Evolutionary conservation across 177 flowering plant genomes (phyloP), one percentile per base, ranked within the genome.

Genomic region (Telopea speciosissima): DNA sequence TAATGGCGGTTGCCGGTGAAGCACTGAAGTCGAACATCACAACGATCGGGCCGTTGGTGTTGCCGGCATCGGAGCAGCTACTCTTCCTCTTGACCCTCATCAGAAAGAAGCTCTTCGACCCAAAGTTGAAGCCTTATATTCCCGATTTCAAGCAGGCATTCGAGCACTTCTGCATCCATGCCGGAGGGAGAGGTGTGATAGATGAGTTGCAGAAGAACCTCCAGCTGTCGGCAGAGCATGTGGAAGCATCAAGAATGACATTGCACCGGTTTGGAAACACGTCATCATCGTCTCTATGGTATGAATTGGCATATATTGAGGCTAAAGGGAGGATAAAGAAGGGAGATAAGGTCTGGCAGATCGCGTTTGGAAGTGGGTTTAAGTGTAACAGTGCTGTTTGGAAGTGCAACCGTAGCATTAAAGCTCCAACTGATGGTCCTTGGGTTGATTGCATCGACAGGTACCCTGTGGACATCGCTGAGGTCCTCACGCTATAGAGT

Each of bases 351-450:
- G 78, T 85, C 8, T 88, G 92, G 92, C 90, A 86, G 76, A 88
- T 88, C 1, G 92, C 87, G 0, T 88, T 88, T 40, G 92, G 92
- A 14, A 85, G 88, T 61, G 91, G 91, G 24, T 88, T 86, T 25
- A 88, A 88, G 75, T 88, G 92, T 60, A 86, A 86, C 76, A 85
- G 89, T 65, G 92, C 88, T 0, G 89, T 87, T 13, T 88, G 92
- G 92, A 85, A 80, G 69, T 85, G 88, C 40, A 85, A 85, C 71
- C 73, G 81, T 21, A 81, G 69, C 9, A 81, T 88, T 52, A 71
- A 79, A 56, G 25, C 78, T 0, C 78, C 81, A 0, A 59, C 12
- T 0, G 87, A 85, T 25, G 82, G 85, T 4, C 87, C 92, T 0
- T 88, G 92, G 92, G 14, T 67, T 1, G 90, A 88, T 65, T 86